Base-by-base conservation (phyloP, 139 green algal species). In the Chlorella sp. region DNA sequence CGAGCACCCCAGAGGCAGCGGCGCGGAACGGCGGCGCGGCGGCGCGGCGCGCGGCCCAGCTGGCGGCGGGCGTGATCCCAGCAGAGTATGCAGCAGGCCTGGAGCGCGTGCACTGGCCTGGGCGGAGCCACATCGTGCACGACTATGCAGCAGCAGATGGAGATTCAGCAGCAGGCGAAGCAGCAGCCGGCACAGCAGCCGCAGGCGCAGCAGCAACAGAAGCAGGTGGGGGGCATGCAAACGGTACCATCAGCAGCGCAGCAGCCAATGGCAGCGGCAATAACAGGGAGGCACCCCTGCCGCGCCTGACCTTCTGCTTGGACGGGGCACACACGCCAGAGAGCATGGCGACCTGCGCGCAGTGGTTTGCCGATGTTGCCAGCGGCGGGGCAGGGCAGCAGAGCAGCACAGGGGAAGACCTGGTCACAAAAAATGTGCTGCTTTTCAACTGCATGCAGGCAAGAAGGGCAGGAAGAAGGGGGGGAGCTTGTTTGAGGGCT, bases 291-390 rank as follows among this genome's bases (percentile, higher is more conserved):
- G 25, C 82, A 21, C 14, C n/a, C 27, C 31, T 71, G 69, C 50
- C 61, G 1, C 67, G 87, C 4, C 74, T 99, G 61, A 88, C 86
- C 0, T 95, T 97, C 68, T 99, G 85, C 72, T 82, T 99, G 31
- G 96, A 99, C 76, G 96, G 96, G 15, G 96, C 96, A 3, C 96
- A 99, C 82, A 98, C 96, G 12, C 82, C 87, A 0, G 96, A 99
- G 80, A 97, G 91, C 86, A 94, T 98, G 87, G 86, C 74, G 2
- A 85, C 84, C 17, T 98, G 95, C 77, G 95, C 79, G 0, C 56
- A 89, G 6, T 99, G 96, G 96, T 99, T 98, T 86, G 85, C 80
- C 0, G 77, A 81, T 4, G 70, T 35, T 38, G 40, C 46, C 67
- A 9, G n/a, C n/a, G n/a, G n/a, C n/a, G n/a, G n/a, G n/a, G n/a